These are phyloP conservation scores for Trifolium subterraneum DNA, from an alignment of 306 rosid species.

Conservation along the genomic window DNA sequence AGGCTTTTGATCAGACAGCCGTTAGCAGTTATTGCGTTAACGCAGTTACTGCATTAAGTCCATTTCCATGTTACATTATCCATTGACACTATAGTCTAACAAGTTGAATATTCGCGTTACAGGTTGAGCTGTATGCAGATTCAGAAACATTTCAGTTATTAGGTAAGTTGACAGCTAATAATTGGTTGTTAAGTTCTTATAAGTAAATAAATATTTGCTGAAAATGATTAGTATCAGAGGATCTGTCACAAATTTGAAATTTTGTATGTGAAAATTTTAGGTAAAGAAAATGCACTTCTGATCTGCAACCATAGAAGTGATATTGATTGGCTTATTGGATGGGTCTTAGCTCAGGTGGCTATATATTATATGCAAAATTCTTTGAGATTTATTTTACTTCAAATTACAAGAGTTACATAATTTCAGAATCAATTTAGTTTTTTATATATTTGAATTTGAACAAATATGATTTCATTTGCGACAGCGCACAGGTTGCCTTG, in stretches of 20 bases:
- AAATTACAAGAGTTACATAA: constrained; percentile 1
- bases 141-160: constrained; percentile 63
- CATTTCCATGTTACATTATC: constrained; percentile 22
- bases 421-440: neutral
- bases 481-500: constrained; percentile 90
- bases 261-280: constrained; percentile 51
- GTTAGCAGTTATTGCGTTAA: too few species aligned
- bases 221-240: neutral
- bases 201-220: neutral
- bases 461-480: constrained; percentile 29
- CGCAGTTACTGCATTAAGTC: too few species aligned
- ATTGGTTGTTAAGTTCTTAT: constrained; percentile 18
- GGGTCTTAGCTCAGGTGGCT: constrained; percentile 88
- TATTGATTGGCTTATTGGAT: constrained; percentile 97
- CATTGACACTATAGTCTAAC: constrained; percentile 39
- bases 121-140: constrained; percentile 79
- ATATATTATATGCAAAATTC: constrained; percentile 3
- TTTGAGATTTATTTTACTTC: neutral
- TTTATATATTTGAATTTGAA: neutral
- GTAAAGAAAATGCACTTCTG: constrained; percentile 83
- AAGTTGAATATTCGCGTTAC: constrained; percentile 41
- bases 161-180: constrained; percentile 55
- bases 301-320: constrained; percentile 90
- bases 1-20: too few species aligned
- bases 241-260: constrained; percentile 27